A percentile compares a stretch with the other conserved stretches of the same genome.
Conservation (phyloP, 2,329 filamentous ascomycete genomes). For the Whalleya microplaca region DNA sequence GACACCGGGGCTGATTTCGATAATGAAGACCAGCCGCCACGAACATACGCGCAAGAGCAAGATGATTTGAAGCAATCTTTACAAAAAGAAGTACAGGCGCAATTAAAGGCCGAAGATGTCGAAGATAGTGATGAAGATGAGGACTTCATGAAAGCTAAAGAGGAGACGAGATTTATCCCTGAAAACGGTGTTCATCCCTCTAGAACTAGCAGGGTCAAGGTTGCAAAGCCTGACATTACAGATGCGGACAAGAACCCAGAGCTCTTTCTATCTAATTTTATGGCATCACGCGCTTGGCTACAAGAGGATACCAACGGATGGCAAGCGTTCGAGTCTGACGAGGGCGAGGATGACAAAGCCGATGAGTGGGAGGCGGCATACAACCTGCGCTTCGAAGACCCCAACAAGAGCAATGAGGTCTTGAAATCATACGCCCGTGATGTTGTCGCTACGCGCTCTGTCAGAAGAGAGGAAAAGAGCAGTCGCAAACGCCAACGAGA, state of each 20-base stretch:
- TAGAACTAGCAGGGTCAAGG: constrained; percentile 50
- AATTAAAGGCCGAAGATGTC: constrained; percentile 53
- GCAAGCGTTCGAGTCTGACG: constrained; percentile 89
- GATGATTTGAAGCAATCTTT: constrained; percentile 78
- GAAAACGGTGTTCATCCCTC: constrained; percentile 61
- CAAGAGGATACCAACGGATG: constrained; percentile 68
- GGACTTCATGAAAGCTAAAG: constrained; percentile 76
- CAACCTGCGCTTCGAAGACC: constrained; percentile 95
- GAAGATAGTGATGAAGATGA: constrained; percentile 60
- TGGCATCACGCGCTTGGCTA: constrained; percentile 90
- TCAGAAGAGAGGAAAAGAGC: constrained; percentile 80
- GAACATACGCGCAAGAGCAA: constrained; percentile 88
- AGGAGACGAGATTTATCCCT: constrained; percentile 22
- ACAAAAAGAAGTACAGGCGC: constrained; percentile 77
- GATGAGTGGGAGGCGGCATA: constrained; percentile 92
- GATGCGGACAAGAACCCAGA: constrained; percentile 89
- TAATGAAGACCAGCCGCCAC: constrained; percentile 53
- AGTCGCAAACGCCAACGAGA: constrained; percentile 79
- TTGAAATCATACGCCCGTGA: constrained; percentile 90
- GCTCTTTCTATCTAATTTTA: constrained; percentile 90
- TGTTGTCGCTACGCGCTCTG: constrained; percentile 77
- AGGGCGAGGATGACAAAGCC: constrained; percentile 71
- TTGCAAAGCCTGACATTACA: constrained; percentile 66
- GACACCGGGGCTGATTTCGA: constrained; percentile 64
- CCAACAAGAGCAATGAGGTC: constrained; percentile 83